A percentile compares a stretch with the other conserved stretches of the same genome.
Evolutionary conservation across 768 basidiomycete species (phyloP).

Genomic region (Tylopilus subfusipes): DNA sequence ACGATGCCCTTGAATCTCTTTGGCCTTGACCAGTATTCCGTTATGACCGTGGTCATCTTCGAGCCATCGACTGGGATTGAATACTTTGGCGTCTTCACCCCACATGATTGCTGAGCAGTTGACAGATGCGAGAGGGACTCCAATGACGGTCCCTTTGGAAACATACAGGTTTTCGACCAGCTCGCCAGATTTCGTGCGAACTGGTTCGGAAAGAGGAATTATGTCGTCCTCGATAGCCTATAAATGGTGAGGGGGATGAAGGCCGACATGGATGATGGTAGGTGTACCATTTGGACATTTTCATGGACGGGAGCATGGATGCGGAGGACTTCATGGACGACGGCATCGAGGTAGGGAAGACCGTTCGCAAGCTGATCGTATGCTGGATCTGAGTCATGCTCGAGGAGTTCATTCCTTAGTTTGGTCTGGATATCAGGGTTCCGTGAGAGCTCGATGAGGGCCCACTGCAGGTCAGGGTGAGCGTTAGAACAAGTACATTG

Average conservation of each 20-base stretch:
- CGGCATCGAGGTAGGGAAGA: constrained; percentile 55
- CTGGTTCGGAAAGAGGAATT: constrained; percentile 51
- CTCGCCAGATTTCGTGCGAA: constrained; percentile 43
- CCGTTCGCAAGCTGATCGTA: constrained; percentile 49
- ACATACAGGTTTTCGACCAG: constrained; percentile 39
- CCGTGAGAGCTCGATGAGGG: constrained; percentile 51
- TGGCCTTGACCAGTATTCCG: constrained; percentile 28
- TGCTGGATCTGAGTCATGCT: constrained; percentile 45
- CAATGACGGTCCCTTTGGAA: constrained; percentile 44
- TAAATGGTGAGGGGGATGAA: not conserved
- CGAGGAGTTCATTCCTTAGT: constrained; percentile 48
- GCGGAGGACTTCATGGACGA: constrained; percentile 45
- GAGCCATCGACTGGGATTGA: constrained; percentile 65
- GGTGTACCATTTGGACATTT: constrained; percentile 4
- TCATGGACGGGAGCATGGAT: constrained; percentile 39
- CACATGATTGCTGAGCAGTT: constrained; percentile 53
- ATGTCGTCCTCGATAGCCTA: constrained; percentile 53
- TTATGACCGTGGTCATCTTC: constrained; percentile 14
- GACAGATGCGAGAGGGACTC: constrained; percentile 41
- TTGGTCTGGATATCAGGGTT: constrained; percentile 44
- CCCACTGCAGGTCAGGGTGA: constrained; percentile 39
- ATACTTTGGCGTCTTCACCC: constrained; percentile 57
- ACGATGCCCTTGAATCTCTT: constrained; percentile 45
- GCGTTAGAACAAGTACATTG: not conserved
- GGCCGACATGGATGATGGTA: not conserved